Conservation (phyloP, 345 rosid species). For the Salix arbutifolia region DNA sequence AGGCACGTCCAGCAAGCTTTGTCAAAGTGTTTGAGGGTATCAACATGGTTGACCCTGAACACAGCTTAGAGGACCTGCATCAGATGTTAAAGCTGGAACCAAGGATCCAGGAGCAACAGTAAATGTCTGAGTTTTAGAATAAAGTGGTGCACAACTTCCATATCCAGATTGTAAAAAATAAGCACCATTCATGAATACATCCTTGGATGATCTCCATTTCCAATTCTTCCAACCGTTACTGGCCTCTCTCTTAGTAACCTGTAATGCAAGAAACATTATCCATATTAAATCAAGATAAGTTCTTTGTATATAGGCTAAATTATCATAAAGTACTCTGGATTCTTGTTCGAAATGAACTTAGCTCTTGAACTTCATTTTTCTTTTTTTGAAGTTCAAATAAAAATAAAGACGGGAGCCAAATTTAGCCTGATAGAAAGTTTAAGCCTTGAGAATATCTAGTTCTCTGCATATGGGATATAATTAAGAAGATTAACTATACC, state of each 20-base stretch:
- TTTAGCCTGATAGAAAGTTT: too few species aligned
- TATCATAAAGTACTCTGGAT: too few species aligned
- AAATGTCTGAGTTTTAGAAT: constrained; percentile 8
- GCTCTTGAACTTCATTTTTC: too few species aligned
- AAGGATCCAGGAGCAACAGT: constrained; percentile 18
- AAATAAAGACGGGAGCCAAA: too few species aligned
- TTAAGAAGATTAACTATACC: not conserved
- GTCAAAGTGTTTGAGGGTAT: not conserved
- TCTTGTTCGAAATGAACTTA: too few species aligned
- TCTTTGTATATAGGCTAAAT: not conserved
- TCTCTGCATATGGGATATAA: not conserved
- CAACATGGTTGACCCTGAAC: constrained; percentile 8
- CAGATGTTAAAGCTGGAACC: constrained; percentile 20
- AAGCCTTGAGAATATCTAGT: not conserved
- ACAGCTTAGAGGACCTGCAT: constrained; percentile 19
- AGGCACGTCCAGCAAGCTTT: too few species aligned
- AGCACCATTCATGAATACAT: constrained; percentile 23
- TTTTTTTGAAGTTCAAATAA: too few species aligned
- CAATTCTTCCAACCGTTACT: constrained; percentile 19
- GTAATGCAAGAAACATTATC: not conserved
- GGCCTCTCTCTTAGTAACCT: constrained; percentile 21
- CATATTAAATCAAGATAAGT: not conserved
- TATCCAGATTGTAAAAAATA: constrained; percentile 28
- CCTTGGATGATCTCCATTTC: constrained; percentile 27
- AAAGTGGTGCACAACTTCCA: constrained; percentile 19